Base-by-base conservation (phyloP, 345 rosid genomes). In the Adansonia digitata region DNA sequence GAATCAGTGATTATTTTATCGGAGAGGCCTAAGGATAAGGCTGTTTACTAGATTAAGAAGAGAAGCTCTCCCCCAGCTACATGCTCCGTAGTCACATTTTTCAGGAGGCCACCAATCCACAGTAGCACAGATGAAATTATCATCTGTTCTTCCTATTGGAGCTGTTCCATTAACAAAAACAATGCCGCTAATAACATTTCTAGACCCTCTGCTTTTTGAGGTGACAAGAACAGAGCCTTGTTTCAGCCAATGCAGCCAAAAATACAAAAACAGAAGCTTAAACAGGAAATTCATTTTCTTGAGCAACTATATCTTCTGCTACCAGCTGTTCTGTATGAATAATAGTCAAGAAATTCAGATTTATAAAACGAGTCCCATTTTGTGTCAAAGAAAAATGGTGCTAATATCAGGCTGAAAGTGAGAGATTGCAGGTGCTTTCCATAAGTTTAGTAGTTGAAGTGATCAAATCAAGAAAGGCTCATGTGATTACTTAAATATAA, bases 81-180 rank as follows among this genome's bases (percentile, higher is more conserved):
- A 95, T 70, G 89, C 89, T 31, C 92, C 99, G 75, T 93, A 95
- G 77, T 95, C 98, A 79, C 99, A 95, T 86, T 95, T 95, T 79
- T 93, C 86, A 56, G 97, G 94, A 60, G 99, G 97, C 99, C 98
- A 95, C 99, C 99, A 95, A 79, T 95, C 99, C 75, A 95, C 53
- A 55, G 98, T 95, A 72, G 98, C 98, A 73, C 99, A 93, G 66
- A 95, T 80, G 80, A 89, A 95, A 84, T 91, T 92, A 26, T 91
- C 94, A 53, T 93, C 99, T 53, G 81, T 85, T 81, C 40, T 87
- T 70, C 87, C 99, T 76, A 90, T 87, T 83, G 87, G 80, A 74
- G 74, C 63, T 31, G 73, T 82, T 39, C 90, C 90, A 70, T 88
- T 81, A 57, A 94, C 76, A 27, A 72, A 82, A 63, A 89, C 89